Percentiles rank a stretch among this genome's conserved stretches.
Conservation (phyloP, 2,329 filamentous ascomycete species). For the Trichophyton equinum region DNA sequence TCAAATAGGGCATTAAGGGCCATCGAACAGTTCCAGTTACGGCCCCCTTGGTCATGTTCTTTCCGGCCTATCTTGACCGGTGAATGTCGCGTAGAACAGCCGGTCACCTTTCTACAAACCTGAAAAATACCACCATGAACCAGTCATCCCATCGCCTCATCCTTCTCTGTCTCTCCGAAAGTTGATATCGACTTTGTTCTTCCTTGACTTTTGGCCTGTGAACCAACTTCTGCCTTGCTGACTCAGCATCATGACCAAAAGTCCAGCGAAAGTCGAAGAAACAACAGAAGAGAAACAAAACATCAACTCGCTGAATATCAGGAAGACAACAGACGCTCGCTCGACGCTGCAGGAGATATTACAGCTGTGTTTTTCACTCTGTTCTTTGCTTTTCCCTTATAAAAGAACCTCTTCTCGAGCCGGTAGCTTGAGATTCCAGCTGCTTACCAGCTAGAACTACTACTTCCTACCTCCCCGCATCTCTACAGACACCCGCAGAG, state of each 20-base stretch:
- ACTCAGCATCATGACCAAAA: not conserved
- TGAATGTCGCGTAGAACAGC: no score
- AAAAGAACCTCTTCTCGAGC: not conserved
- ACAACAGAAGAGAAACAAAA: not conserved
- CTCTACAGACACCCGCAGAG: constrained; percentile 7
- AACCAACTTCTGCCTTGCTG: not conserved
- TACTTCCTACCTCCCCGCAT: constrained; percentile 14
- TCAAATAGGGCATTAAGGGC: no score
- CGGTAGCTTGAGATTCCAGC: not conserved
- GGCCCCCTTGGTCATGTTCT: no score
- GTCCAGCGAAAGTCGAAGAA: not conserved
- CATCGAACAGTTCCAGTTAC: no score
- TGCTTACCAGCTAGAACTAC: not conserved
- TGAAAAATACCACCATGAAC: no score
- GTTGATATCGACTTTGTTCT: not conserved
- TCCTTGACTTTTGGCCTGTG: not conserved
- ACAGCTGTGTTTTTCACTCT: not conserved
- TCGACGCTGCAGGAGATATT: not conserved
- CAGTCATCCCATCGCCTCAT: not conserved
- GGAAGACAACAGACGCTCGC: not conserved
- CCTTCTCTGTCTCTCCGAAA: not conserved
- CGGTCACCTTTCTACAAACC: no score
- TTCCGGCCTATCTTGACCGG: no score
- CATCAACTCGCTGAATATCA: not conserved
- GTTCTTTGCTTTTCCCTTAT: not conserved